Evolutionary conservation across 345 rosid species (phyloP), one percentile per base, ranked within the genome.

Genomic region (Salix exigua): DNA sequence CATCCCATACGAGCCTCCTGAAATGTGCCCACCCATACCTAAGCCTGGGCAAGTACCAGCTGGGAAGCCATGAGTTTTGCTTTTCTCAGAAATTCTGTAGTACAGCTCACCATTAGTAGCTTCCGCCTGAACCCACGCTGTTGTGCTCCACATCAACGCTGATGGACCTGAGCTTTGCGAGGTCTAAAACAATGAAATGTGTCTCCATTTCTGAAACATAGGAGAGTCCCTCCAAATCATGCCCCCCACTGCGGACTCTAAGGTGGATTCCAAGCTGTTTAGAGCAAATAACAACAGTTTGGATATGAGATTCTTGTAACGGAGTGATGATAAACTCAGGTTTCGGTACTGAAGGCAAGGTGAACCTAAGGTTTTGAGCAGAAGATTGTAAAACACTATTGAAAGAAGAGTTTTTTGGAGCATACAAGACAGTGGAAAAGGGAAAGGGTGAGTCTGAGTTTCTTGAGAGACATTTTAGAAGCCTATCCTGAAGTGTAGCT

Each of bases 21-120:
- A 40, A 40, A 40, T 40, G 44, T 40, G 44, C 44, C 44, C 13
- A 11, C 44, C 44, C 44, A 40, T 40, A 40, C 13, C 44, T 40
- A 40, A 40, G 0, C 44, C 10, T 0, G 44, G 0, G 44, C 44
- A 40, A 11, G 13, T 40, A 10, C 44, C 44, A 40, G 44, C 44
- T 40, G 44, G 13, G 44, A 40, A 40, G 44, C 44, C 44, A 40
- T 40, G 44, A 40, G 44, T 40, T 40, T 40, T 40, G 44, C 13
- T 40, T 40, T 40, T 10, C 44, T 40, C 44, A 40, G 87, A 75
- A 73, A 92, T 91, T 73, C 90, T 79, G 13, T 84, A 76, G 81
- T 88, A 88, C 64, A 86, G 87, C 51, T 92, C 96, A 13, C 96
- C 94, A 28, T 85, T 72, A 0, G 96, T 91, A 1, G 97, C 94